Conservation (phyloP, 2,329 filamentous ascomycete species). For the Xylariomycetidae sp. region DNA sequence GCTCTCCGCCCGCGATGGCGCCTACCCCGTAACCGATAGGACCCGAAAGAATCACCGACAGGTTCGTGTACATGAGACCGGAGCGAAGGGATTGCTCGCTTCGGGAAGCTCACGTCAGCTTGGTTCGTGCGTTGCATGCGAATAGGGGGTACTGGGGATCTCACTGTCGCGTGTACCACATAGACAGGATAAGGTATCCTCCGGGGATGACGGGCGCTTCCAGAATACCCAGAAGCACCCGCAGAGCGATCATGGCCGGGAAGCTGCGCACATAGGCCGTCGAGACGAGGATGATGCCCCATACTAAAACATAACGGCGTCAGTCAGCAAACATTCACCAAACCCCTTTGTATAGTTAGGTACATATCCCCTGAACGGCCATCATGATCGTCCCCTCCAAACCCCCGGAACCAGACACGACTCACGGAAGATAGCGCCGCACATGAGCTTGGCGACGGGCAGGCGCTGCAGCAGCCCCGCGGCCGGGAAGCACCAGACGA, state of each 20-base stretch:
- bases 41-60: constrained; percentile 4
- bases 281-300: constrained; percentile 6
- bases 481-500: constrained; percentile 8
- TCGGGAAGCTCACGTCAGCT: not conserved
- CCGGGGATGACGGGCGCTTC: constrained; percentile 9
- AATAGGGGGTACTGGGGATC: too few relatives aligned
- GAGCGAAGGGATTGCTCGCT: constrained; percentile 5
- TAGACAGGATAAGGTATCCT: constrained; percentile 5
- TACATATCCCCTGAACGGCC: too few relatives aligned
- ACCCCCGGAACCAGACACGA: not conserved
- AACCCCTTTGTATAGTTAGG: too few relatives aligned
- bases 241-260: constrained; percentile 3
- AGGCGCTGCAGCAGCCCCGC: constrained; percentile 4
- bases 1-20: not conserved
- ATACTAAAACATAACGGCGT: constrained; percentile 3
- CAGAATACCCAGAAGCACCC: constrained; percentile 9
- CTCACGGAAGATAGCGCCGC: constrained; percentile 5
- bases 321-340: too few relatives aligned
- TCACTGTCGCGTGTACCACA: constrained; percentile 8
- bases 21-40: constrained; percentile 5
- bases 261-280: constrained; percentile 5
- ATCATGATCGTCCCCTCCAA: not conserved
- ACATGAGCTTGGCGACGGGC: constrained; percentile 6
- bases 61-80: constrained; percentile 8
- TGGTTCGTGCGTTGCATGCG: too few relatives aligned